Base-by-base conservation (phyloP, 306 rosid genomes). In the Adenanthera pavonina region DNA sequence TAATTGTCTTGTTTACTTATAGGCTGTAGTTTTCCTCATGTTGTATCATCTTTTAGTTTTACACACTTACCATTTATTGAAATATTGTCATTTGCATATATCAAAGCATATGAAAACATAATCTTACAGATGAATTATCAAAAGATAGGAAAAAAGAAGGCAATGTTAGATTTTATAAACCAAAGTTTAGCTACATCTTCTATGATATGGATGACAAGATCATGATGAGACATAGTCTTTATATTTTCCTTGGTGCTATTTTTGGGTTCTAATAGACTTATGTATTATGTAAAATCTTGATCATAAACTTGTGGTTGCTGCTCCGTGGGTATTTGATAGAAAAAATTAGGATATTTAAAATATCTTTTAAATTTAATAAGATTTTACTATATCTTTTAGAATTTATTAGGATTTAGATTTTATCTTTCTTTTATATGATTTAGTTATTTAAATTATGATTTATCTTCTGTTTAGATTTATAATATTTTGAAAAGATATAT, bases 131-230 rank as follows among this genome's bases (percentile, higher is more conserved):
- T 86, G 86, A 86, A 80, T 85, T 90, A 88, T 90, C 86, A 88
- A 95, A 90, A 95, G 99, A 90, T 91, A 90, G 97, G 93, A 93
- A 85, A 86, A 92, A 88, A 92, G 98, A 92, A 87, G 94, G 93
- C 66, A 77, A 87, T 85, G 94, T 92, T 83, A 86, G 94, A 86
- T 90, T 92, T 86, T 92, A 90, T 83, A 87, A 88, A 77, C 97
- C 97, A 60, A 95, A 89, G 93, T 95, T 89, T 91, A 92, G 82
- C 85, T 89, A 93, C 82, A 88, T 95, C 80, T 95, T 95, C 90
- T 92, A 98, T 67, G 99, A 95, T 65, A 93, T 95, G 99, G 99
- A 95, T 89, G 98, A 98, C 92, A 84, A 89, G 91, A 53, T 74
- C 78, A 71, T 38, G 40, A 69, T 40, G 16, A 52, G 54, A 47